phyloP scores from a whole-genome alignment of 2,329 filamentous ascomycete genomes.

The Scedosporium dehoogii region DNA sequence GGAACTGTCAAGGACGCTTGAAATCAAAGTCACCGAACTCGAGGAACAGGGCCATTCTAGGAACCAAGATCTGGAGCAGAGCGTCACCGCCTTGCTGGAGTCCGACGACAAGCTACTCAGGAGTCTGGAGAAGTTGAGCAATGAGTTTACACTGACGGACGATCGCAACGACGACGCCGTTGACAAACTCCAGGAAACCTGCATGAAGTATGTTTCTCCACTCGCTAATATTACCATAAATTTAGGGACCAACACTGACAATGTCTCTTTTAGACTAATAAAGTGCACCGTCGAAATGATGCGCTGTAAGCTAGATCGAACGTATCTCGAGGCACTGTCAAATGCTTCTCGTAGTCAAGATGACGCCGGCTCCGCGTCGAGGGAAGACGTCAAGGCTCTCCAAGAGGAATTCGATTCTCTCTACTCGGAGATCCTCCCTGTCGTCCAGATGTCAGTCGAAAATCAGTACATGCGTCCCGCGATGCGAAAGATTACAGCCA shows the following conservation, averaged over 20 bases:
- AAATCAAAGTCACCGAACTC: conserved; percentile 35
- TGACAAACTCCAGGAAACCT: conserved; percentile 48
- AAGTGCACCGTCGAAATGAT: conserved; percentile 46
- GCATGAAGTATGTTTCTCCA: conserved; percentile 32
- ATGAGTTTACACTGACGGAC: conserved; percentile 44
- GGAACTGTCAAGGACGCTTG: conserved; percentile 35
- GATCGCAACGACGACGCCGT: conserved; percentile 42
- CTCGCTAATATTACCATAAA: background rate
- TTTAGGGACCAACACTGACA: too few relatives aligned
- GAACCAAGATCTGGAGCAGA: conserved; percentile 34
- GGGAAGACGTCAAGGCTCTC: conserved; percentile 37
- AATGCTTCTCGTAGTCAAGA: conserved; percentile 15
- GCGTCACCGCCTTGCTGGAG: conserved; percentile 38
- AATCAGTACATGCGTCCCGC: conserved; percentile 57
- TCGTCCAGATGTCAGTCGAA: conserved; percentile 62
- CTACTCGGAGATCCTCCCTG: conserved; percentile 57
- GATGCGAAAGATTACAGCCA: conserved; percentile 31
- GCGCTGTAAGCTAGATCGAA: conserved; percentile 43
- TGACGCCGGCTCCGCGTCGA: conserved; percentile 16
- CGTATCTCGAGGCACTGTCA: conserved; percentile 39
- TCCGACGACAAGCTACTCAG: conserved; percentile 57
- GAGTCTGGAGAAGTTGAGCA: conserved; percentile 56
- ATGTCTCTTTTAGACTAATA: conserved; percentile 32
- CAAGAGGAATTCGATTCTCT: conserved; percentile 60
- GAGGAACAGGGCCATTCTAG: conserved; percentile 39